Base-by-base conservation (phyloP, 1,139 yeast genomes). In the Arxiozyma telluris region DNA sequence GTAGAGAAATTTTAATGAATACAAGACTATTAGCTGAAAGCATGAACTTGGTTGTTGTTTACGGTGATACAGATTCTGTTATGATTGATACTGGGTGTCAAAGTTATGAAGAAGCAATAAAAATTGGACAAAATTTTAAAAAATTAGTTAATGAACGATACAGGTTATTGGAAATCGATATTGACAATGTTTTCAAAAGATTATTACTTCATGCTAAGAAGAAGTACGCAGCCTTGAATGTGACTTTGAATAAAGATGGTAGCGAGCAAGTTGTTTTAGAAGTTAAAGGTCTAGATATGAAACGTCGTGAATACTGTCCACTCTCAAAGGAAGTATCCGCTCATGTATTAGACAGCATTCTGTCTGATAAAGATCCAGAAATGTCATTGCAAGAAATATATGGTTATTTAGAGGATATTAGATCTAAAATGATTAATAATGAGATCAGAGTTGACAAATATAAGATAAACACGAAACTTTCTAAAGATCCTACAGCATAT, bases 61-160 rank as follows among this genome's bases (percentile, higher is more conserved):
- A 94, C 66, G 99, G 99, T 76, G 99, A 94, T 74, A 94, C 99
- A 0, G 99, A 94, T 75, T 94, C 98, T 41, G 98, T 94, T 53
- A 94, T 94, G 99, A 90, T 94, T 66, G 96, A 93, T 69, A 90
- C 98, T 1, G 91, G 91, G 47, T 85, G 82, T 47, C 81, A 78
- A 55, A 77, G 74, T 45, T 86, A 79, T 65, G 71, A 73, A 41
- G 96, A 87, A 49, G 96, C 98, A 0, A 71, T 88, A 47, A 79
- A 79, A 63, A 84, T 90, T 60, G 99, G 98, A 49, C 83, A 84
- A 51, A 85, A 84, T 54, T 91, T 94, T 73, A 93, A 93, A 69
- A 70, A 76, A 51, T 79, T 83, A 58, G 98, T 94, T 54, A 94
- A 94, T 69, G 96, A 90, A 64, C 79, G 96, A 54, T 94, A 94